Evolutionary conservation across 1,139 yeast genomes (phyloP).

Genomic region (Nakaseomyces sp.): DNA sequence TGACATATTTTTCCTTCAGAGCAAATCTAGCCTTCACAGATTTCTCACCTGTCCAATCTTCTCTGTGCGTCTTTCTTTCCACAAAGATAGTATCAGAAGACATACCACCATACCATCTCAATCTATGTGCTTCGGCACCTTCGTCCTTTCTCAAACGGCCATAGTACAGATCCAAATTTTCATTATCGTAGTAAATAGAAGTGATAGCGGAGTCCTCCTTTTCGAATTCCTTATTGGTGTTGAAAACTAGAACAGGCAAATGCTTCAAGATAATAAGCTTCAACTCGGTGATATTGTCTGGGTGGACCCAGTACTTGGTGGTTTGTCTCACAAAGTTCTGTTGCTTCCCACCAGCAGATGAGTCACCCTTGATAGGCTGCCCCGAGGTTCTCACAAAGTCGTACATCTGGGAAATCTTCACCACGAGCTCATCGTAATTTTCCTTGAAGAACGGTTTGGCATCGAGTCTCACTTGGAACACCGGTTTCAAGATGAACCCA

Average conservation of each 20-base stretch:
- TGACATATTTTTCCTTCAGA: slow-evolving; percentile 82
- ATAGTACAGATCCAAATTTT: slow-evolving; percentile 78
- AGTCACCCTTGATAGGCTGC: slow-evolving; percentile 87
- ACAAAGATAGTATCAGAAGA: slow-evolving; percentile 83
- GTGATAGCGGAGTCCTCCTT: slow-evolving; percentile 92
- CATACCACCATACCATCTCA: slow-evolving; percentile 99
- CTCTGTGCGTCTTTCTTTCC: slow-evolving; percentile 95
- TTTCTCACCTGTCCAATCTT: slow-evolving; percentile 99
- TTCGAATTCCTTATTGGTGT: slow-evolving; percentile 92
- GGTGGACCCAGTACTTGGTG: slow-evolving; percentile 98
- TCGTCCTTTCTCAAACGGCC: slow-evolving; percentile 94
- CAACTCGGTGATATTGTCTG: slow-evolving; percentile 96
- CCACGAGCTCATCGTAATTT: slow-evolving; percentile 81
- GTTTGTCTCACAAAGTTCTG: slow-evolving; percentile 98
- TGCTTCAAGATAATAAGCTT: slow-evolving; percentile 87
- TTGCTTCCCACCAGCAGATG: slow-evolving; percentile 94
- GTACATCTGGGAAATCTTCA: slow-evolving; percentile 77
- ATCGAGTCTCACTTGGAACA: slow-evolving; percentile 84
- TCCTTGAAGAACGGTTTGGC: slow-evolving; percentile 94
- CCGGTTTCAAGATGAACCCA: slow-evolving; percentile 73
- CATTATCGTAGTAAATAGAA: slow-evolving; percentile 88
- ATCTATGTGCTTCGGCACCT: slow-evolving; percentile 97
- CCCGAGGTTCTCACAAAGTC: slow-evolving; percentile 94
- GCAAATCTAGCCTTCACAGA: slow-evolving; percentile 95
- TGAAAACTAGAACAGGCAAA: slow-evolving; percentile 91